A percentile compares a stretch with the other conserved stretches of the same genome.
Evolutionary conservation across 1,139 yeast species (phyloP).

Genomic region (Pneumocystis jirovecii): DNA sequence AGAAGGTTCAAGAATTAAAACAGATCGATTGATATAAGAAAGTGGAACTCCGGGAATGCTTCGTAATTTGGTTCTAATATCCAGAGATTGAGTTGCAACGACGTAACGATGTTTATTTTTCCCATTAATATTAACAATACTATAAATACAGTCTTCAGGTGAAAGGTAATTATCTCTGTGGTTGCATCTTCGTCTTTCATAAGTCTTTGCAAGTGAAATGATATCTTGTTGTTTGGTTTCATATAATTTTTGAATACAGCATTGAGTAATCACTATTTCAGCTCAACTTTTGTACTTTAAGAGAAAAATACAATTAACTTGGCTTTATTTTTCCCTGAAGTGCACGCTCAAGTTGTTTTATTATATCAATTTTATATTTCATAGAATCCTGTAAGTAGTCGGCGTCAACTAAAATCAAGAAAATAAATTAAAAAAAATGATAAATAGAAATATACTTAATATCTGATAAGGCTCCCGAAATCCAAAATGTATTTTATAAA

Average conservation of each 20-base stretch:
- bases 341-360: slow-evolving; percentile 52
- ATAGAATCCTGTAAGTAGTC: slow-evolving; percentile 54
- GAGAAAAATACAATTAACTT: not conserved
- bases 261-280: slow-evolving; percentile 66
- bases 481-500: slow-evolving; percentile 69
- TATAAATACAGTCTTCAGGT: slow-evolving; percentile 62
- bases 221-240: slow-evolving; percentile 44
- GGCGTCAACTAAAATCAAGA: slow-evolving; percentile 49
- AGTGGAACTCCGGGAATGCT: slow-evolving; percentile 80
- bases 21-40: slow-evolving; percentile 73
- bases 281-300: not conserved
- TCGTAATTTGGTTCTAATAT: slow-evolving; percentile 52
- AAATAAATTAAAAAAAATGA: not conserved
- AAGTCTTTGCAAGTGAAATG: slow-evolving; percentile 60
- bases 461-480: slow-evolving; percentile 92
- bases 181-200: slow-evolving; percentile 65
- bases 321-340: slow-evolving; percentile 69
- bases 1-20: slow-evolving; percentile 90
- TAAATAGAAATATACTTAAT: slow-evolving; percentile 16
- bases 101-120: slow-evolving; percentile 78
- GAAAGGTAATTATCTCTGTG: slow-evolving; percentile 35
- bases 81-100: slow-evolving; percentile 68
- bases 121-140: slow-evolving; percentile 56
- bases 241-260: slow-evolving; percentile 80
- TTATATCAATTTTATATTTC: slow-evolving; percentile 53